Evolutionary conservation across 345 rosid genomes (phyloP), one percentile per base, ranked within the genome.

Genomic region (Xanthoceras sorbifolium): DNA sequence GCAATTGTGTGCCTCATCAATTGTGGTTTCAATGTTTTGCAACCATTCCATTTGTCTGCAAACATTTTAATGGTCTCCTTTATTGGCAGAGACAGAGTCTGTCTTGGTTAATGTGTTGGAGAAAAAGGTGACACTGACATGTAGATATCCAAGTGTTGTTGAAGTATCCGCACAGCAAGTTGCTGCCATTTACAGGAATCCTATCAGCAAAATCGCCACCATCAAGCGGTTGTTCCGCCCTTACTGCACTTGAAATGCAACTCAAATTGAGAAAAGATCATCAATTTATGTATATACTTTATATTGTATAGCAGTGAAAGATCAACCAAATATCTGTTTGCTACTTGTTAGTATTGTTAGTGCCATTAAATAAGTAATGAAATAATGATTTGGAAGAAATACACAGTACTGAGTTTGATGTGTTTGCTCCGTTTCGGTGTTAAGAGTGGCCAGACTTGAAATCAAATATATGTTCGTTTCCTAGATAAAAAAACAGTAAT

Each of bases 111-210:
- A 88, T 80, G 88, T 87, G 55, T 44, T 84, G 84, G 97, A 94
- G 89, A 89, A 94, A 85, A 87, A 78, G 84, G 95, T 91, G 50
- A 92, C 90, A 32, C 82, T 94, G 32, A 90, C 91, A 1, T 87
- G 93, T 76, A 90, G 80, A 81, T 89, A 90, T 74, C 83, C 93
- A 28, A 81, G 79, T 55, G 84, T 76, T 25, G 81, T 64, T 1
- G 80, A 81, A 65, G 76, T 80, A 54, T 70, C 86, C 26, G 54
- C 83, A 3, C 48, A 70, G 34, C 85, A 81, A 46, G 82, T 83
- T 59, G 76, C 89, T 5, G 64, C 80, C 1, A 54, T 77, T 20
- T 72, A 76, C 72, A 76, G 82, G 71, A 78, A 81, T 44, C 88
- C 89, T 78, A 67, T 84, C 3, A 50, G 76, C 84, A 92, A 85